Evolutionary conservation across 176 grass and related monocot genomes (phyloP), one percentile per base, ranked within the genome.

Genomic region (Echinochloa phyllopogon): DNA sequence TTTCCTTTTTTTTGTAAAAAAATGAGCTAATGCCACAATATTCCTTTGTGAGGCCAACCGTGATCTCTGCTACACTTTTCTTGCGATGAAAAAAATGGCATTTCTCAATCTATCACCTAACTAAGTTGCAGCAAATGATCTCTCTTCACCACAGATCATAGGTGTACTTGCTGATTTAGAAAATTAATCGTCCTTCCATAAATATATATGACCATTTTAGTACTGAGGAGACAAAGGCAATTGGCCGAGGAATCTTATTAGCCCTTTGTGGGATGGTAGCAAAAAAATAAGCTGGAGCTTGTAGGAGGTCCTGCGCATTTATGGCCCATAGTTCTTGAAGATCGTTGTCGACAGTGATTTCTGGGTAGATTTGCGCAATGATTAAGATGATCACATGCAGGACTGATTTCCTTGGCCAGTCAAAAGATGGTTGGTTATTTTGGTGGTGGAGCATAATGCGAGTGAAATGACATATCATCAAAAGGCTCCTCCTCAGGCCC

Each of bases 201-300:
- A 86, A 67, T 29, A 79, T 78, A 83, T 59, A 72, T 24, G n/a
- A 20, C 48, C 51, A 79, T 74, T 83, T 78, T 66, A 73, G 83
- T 59, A 67, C 21, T 62, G 13, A 45, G 84, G 79, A 62, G 84
- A 78, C 88, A 90, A 67, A 86, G 65, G 68, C 84, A 86, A 36
- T 41, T 90, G 88, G 88, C 5, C 57, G 81, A 86, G 56, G 84
- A 78, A 86, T 86, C 78, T 20, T 50, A 71, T 57, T 33, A 33
- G 57, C 47, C 58, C 78, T 90, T 67, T 59, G 60, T 78, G 83
- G 87, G n/a, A 83, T 50, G 84, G 45, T 16, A 59, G 44, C 25
- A 65, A 47, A 82, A 69, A 81, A 27, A 18, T 15, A 41, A 20
- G 65, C 27, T 23, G 40, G 88, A 82, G 65, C 72, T 86, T 82